A percentile compares a stretch with the other conserved stretches of the same genome.
Conservation (phyloP, 768 basidiomycete species). For the Pleurotus salmoneostramineus region DNA sequence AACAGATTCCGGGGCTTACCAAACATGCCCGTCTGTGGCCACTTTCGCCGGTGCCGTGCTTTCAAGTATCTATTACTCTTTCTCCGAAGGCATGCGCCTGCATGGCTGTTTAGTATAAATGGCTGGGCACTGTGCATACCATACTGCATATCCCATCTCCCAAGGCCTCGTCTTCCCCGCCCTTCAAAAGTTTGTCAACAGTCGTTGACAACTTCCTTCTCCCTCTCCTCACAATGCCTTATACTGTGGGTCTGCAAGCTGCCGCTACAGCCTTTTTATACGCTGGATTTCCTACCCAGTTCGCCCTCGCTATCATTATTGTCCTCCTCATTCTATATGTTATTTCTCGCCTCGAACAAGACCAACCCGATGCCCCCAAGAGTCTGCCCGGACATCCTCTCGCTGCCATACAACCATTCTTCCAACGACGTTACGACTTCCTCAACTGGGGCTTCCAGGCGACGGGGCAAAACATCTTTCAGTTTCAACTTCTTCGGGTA, state of each 20-base stretch:
- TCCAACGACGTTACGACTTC: slow-evolving; percentile 67
- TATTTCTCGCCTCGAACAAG: slow-evolving; percentile 43
- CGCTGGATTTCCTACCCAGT: slow-evolving; percentile 45
- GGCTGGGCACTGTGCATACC: slow-evolving; percentile 1
- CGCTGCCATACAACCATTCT: slow-evolving; percentile 63
- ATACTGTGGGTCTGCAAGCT: slow-evolving; percentile 44
- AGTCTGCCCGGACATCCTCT: slow-evolving; percentile 56
- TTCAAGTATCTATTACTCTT: background rate
- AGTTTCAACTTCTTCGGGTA: slow-evolving; percentile 67
- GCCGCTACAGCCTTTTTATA: slow-evolving; percentile 46
- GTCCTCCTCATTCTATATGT: slow-evolving; percentile 41
- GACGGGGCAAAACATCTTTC: slow-evolving; percentile 62
- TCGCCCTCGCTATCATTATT: slow-evolving; percentile 42
- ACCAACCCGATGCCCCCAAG: slow-evolving; percentile 47
- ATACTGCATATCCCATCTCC: slow-evolving; percentile 7
- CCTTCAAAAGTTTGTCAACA: background rate
- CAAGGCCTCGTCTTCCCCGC: background rate
- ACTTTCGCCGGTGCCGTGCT: slow-evolving; percentile 5
- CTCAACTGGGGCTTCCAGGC: slow-evolving; percentile 67
- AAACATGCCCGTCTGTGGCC: slow-evolving; percentile 3
- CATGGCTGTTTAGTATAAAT: slow-evolving; percentile 8
- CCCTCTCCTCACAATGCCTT: slow-evolving; percentile 41
- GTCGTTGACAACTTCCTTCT: slow-evolving; percentile 28
- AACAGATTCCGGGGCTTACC: slow-evolving; percentile 5
- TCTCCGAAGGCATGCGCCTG: slow-evolving; percentile 5